These are phyloP conservation scores for Mycena belliarum DNA, from an alignment of 768 basidiomycete genomes.

Conservation along the genomic window DNA sequence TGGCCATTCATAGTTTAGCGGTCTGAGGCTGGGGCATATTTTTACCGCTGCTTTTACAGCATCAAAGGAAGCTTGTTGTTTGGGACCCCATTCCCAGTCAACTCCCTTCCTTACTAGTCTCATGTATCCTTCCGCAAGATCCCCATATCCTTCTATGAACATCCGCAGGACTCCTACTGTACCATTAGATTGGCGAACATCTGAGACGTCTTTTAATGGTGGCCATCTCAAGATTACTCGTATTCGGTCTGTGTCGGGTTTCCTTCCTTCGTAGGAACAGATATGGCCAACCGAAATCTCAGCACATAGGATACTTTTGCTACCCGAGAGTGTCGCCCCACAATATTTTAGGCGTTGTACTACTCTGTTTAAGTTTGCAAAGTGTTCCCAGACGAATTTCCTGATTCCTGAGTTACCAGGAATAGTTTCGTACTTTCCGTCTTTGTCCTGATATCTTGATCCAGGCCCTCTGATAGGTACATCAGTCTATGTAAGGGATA, in stretches of 20 bases:
- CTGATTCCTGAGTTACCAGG: not conserved
- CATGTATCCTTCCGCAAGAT: not conserved
- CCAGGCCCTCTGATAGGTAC: constrained; percentile 10
- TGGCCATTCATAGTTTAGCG: not conserved
- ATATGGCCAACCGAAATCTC: not conserved
- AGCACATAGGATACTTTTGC: not conserved
- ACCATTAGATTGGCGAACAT: not conserved
- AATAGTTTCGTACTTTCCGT: not conserved
- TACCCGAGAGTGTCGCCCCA: not conserved
- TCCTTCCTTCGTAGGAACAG: not conserved
- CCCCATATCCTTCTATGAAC: not conserved
- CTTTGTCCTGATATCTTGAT: not conserved
- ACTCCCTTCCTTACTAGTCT: too few species aligned
- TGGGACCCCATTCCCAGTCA: not conserved
- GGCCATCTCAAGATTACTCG: not conserved
- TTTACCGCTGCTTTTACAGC: not conserved
- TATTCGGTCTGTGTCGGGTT: not conserved
- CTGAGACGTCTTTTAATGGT: not conserved
- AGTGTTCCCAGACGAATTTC: not conserved
- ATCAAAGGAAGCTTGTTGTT: not conserved
- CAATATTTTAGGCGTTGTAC: not conserved
- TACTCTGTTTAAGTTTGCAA: not conserved
- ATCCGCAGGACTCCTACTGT: not conserved
- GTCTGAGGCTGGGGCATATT: not conserved
- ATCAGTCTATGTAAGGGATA: constrained; percentile 31